Evolutionary conservation across 768 basidiomycete species (phyloP).

Genomic region (Naematelia encephala): DNA sequence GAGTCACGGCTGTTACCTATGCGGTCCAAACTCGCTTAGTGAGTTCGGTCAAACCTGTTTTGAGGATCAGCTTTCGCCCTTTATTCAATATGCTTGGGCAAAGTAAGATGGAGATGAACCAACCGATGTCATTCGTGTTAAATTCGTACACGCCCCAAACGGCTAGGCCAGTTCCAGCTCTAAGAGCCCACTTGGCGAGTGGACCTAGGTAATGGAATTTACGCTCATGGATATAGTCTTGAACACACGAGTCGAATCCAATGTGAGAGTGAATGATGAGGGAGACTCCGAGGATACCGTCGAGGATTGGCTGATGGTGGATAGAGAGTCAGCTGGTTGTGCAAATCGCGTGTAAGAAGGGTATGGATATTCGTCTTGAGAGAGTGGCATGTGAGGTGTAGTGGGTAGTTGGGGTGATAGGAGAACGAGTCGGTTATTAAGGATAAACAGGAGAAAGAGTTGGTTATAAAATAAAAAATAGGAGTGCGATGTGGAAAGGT

Average conservation of each 20-base stretch:
- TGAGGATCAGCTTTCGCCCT: constrained; percentile 20
- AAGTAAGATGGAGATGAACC: constrained; percentile 45
- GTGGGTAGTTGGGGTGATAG: constrained; percentile 5
- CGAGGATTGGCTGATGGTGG: constrained; percentile 63
- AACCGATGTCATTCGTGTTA: constrained; percentile 97
- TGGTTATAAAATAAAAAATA: not conserved
- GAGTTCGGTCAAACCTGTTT: constrained; percentile 76
- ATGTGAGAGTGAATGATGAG: constrained; percentile 95
- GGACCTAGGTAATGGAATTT: constrained; percentile 85
- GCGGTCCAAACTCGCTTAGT: constrained; percentile 79
- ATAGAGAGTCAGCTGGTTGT: not conserved
- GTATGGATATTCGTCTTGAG: not conserved
- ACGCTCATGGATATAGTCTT: constrained; percentile 88
- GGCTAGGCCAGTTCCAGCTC: constrained; percentile 72
- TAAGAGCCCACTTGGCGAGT: constrained; percentile 68
- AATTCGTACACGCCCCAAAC: constrained; percentile 90
- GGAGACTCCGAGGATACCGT: constrained; percentile 80
- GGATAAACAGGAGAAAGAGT: not conserved
- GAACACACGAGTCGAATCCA: constrained; percentile 67
- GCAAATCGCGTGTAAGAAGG: not conserved
- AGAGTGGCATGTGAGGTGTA: not conserved
- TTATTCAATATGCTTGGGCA: too few species aligned
- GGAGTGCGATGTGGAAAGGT: not conserved
- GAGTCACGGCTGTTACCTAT: constrained; percentile 50
- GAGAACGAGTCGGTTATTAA: not conserved